Evolutionary conservation across 2,329 filamentous ascomycete genomes (phyloP).

Genomic region (Diaporthe sp.): DNA sequence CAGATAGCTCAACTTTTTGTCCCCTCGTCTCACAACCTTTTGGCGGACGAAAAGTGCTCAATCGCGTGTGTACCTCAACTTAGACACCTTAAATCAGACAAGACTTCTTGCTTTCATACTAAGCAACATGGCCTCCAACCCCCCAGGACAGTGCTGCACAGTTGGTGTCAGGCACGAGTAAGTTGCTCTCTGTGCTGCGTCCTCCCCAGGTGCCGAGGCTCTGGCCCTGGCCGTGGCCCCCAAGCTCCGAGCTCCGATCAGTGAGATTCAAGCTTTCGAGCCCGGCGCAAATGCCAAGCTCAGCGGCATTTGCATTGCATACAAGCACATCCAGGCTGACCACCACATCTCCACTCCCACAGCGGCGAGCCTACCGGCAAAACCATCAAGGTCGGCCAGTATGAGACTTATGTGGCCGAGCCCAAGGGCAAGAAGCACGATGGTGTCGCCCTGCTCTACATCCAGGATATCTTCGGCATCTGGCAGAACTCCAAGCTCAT

Average conservation of each 20-base stretch:
- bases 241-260: conserved; percentile 17
- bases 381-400: conserved; percentile 60
- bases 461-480: conserved; percentile 66
- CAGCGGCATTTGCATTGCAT: not conserved
- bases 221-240: not conserved
- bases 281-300: not conserved
- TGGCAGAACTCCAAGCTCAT: conserved; percentile 75
- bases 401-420: conserved; percentile 66
- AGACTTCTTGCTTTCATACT: not conserved
- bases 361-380: conserved; percentile 65
- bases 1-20: conserved; percentile 28
- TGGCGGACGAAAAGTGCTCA: not conserved
- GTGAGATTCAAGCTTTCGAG: not conserved
- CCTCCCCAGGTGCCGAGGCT: not conserved
- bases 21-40: not conserved
- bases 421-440: conserved; percentile 58
- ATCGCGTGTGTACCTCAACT: not conserved
- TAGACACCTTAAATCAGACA: not conserved
- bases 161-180: conserved; percentile 68
- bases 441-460: conserved; percentile 59
- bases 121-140: conserved; percentile 66
- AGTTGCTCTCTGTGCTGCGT: conserved; percentile 46
- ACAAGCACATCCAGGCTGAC: not conserved
- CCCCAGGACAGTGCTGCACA: conserved; percentile 66
- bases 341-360: not conserved